Conservation (phyloP, 2,329 filamentous ascomycete genomes). For the Diaporthe velutina region DNA sequence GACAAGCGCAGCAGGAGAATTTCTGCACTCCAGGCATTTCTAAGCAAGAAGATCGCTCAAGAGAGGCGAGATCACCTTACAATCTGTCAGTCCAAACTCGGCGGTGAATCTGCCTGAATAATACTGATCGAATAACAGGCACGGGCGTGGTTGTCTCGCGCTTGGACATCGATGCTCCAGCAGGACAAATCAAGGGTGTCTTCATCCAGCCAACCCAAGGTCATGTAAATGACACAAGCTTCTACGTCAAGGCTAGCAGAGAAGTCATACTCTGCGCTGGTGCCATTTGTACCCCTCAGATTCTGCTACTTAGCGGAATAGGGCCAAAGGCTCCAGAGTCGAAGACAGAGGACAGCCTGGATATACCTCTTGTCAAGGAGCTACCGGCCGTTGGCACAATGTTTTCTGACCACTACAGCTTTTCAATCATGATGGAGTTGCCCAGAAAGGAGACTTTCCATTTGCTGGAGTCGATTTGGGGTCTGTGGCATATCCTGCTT, state of each 20-base stretch:
- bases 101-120: neutral
- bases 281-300: conserved; percentile 47
- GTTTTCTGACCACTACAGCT: conserved; percentile 46
- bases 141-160: conserved; percentile 47
- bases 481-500: conserved; percentile 47
- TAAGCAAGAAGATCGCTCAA: conserved; percentile 43
- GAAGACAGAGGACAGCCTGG: conserved; percentile 38
- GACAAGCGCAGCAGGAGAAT: conserved; percentile 43
- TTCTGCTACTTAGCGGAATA: conserved; percentile 50
- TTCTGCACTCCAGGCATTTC: conserved; percentile 47
- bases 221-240: neutral
- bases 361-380: conserved; percentile 44
- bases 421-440: conserved; percentile 24
- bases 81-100: conserved; percentile 40
- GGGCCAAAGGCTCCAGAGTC: conserved; percentile 41
- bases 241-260: conserved; percentile 43
- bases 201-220: conserved; percentile 39
- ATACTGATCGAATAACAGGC: conserved; percentile 33
- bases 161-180: conserved; percentile 43
- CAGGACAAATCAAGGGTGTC: conserved; percentile 43
- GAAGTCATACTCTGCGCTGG: conserved; percentile 51
- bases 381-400: conserved; percentile 46
- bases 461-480: conserved; percentile 13
- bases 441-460: conserved; percentile 29
- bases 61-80: conserved; percentile 43